A percentile compares a stretch with the other conserved stretches of the same genome.
These are phyloP conservation scores for Calcarisporium arbuscula DNA, from an alignment of 2,329 filamentous ascomycete species.

Conservation along the genomic window DNA sequence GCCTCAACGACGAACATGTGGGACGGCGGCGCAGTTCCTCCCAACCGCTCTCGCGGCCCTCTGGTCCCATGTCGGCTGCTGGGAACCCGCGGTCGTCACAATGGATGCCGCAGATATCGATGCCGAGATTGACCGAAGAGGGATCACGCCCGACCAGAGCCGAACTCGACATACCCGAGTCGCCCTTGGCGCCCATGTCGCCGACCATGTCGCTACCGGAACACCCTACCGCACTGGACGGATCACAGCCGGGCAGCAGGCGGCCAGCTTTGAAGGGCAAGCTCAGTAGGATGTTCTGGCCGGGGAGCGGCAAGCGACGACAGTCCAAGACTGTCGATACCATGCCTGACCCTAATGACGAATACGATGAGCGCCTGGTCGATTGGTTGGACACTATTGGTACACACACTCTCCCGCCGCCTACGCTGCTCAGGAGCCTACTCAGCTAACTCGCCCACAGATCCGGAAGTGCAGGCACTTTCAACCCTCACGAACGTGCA, in stretches of 20 bases:
- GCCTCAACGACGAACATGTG: background rate
- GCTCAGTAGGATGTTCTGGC: conserved; percentile 22
- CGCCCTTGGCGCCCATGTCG: conserved; percentile 16
- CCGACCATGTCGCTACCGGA: conserved; percentile 21
- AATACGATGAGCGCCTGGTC: conserved; percentile 32
- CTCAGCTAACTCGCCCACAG: conserved; percentile 32
- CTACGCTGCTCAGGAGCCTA: background rate
- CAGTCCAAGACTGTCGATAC: background rate
- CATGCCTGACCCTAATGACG: conserved; percentile 12
- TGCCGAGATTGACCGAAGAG: conserved; percentile 35
- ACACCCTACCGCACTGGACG: conserved; percentile 4
- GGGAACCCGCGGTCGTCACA: conserved; percentile 20
- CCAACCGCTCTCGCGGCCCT: conserved; percentile 22
- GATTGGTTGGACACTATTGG: conserved; percentile 35
- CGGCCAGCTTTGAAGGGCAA: conserved; percentile 14
- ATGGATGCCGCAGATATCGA: conserved; percentile 23
- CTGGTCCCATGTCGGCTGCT: conserved; percentile 10
- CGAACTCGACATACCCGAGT: conserved; percentile 21
- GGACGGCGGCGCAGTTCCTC: conserved; percentile 28
- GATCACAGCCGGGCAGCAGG: conserved; percentile 4
- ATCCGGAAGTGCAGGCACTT: conserved; percentile 76
- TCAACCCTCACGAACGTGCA: conserved; percentile 84
- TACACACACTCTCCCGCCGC: conserved; percentile 16
- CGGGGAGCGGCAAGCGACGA: conserved; percentile 12
- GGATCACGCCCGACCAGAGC: conserved; percentile 27